Conservation (phyloP, 2,329 filamentous ascomycete genomes). For the Calonectria ilicicola region DNA sequence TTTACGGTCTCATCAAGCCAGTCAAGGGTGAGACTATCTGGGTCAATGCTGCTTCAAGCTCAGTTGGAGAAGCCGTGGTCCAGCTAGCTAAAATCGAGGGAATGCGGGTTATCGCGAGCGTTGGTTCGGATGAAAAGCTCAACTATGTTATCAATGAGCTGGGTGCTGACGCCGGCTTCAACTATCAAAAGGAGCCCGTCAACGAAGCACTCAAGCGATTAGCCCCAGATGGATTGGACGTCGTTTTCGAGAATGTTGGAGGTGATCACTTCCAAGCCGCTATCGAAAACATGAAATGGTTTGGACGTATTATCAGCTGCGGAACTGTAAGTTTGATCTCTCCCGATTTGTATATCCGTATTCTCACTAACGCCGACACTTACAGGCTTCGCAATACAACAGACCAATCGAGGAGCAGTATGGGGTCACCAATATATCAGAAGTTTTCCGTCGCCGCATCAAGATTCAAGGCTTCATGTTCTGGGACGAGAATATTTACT, state of each 20-base stretch:
- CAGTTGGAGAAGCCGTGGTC: constrained; percentile 83
- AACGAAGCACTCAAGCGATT: constrained; percentile 74
- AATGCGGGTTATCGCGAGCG: constrained; percentile 79
- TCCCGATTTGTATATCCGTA: background rate
- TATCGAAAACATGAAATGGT: constrained; percentile 11
- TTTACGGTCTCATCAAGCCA: constrained; percentile 70
- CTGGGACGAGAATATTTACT: background rate
- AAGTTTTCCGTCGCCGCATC: background rate
- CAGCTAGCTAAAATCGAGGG: constrained; percentile 84
- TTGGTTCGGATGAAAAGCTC: constrained; percentile 80
- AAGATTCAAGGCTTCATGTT: constrained; percentile 7
- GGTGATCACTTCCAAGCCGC: constrained; percentile 48
- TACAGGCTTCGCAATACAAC: background rate
- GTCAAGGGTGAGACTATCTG: constrained; percentile 78
- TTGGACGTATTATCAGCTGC: background rate
- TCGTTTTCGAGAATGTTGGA: constrained; percentile 62
- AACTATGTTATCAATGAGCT: constrained; percentile 65
- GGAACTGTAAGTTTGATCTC: background rate
- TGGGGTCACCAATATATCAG: background rate
- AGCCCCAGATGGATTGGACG: constrained; percentile 80
- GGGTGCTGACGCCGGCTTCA: constrained; percentile 71
- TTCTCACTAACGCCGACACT: background rate
- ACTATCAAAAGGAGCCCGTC: constrained; percentile 84
- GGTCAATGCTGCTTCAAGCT: constrained; percentile 79
- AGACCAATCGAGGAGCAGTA: background rate